A percentile compares a stretch with the other conserved stretches of the same genome.
Evolutionary conservation across 2,329 filamentous ascomycete species (phyloP).

Genomic region (Xylariaceae sp.): DNA sequence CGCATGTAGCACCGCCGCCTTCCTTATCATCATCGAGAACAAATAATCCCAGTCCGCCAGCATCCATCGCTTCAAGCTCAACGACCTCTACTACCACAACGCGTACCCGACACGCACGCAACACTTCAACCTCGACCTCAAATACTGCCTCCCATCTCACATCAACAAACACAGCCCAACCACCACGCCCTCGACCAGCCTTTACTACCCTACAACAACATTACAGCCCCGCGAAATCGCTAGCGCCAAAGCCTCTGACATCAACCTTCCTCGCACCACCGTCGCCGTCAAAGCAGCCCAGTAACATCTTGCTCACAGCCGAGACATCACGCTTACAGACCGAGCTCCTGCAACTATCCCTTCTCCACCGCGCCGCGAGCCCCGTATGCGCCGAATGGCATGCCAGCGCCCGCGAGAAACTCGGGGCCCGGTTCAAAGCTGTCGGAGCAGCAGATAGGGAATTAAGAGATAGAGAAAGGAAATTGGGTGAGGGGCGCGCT

Average conservation of each 20-base stretch:
- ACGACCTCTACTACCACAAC: conserved; percentile 20
- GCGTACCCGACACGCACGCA: conserved; percentile 14
- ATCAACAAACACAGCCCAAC: conserved; percentile 12
- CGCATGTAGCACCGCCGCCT: no score
- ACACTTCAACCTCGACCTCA: conserved; percentile 23
- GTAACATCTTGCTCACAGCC: conserved; percentile 55
- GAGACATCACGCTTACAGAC: conserved; percentile 58
- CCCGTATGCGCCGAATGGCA: conserved; percentile 48
- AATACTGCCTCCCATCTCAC: conserved; percentile 16
- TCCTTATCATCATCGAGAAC: conserved; percentile 7
- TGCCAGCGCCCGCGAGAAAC: conserved; percentile 48
- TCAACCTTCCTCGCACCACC: conserved; percentile 55
- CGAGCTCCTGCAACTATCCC: conserved; percentile 61
- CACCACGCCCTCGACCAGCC: conserved; percentile 35
- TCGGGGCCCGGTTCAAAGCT: conserved; percentile 43
- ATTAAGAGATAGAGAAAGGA: conserved; percentile 37
- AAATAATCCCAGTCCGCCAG: conserved; percentile 26
- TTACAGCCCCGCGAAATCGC: conserved; percentile 60
- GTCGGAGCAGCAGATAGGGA: conserved; percentile 34
- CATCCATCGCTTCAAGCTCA: conserved; percentile 17
- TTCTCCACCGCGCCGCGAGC: conserved; percentile 55
- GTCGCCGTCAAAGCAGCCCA: conserved; percentile 57
- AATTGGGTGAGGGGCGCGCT: conserved; percentile 48
- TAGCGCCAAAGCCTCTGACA: conserved; percentile 59
- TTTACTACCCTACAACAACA: conserved; percentile 65